Percentiles rank a stretch among this genome's conserved stretches.
Evolutionary conservation across 768 basidiomycete species (phyloP).

Genomic region (Podaxis sp.): DNA sequence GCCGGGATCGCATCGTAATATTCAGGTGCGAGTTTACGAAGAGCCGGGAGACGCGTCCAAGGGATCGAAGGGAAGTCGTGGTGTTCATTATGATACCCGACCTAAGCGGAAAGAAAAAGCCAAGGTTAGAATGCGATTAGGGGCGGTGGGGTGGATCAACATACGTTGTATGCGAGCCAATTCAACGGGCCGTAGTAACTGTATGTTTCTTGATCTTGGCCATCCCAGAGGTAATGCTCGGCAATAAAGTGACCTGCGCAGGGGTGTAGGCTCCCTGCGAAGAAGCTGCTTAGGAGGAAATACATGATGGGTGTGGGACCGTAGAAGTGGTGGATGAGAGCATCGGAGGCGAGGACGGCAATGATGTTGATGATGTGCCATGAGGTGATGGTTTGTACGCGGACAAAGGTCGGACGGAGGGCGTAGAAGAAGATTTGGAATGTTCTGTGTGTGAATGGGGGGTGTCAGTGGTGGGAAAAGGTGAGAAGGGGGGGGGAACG

Average conservation of each 20-base stretch:
- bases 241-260: conserved; percentile 98
- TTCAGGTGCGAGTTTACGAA: conserved; percentile 82
- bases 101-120: conserved; percentile 35
- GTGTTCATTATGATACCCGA: conserved; percentile 99
- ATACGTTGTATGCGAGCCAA: conserved; percentile 85
- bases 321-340: conserved; percentile 45
- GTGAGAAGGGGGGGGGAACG: conserved; percentile 30
- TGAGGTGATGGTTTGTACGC: conserved; percentile 69
- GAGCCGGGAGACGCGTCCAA: conserved; percentile 88
- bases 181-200: conserved; percentile 95
- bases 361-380: conserved; percentile 85
- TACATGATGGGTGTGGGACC: conserved; percentile 62
- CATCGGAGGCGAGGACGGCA: conserved; percentile 70
- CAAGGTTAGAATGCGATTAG: neutral
- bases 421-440: conserved; percentile 99
- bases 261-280: conserved; percentile 94
- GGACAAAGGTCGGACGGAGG: conserved; percentile 89
- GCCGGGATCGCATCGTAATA: conserved; percentile 86
- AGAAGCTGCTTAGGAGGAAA: conserved; percentile 86
- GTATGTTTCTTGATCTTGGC: conserved; percentile 90
- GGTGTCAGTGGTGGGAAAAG: neutral
- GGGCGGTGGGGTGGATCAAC: too few relatives aligned
- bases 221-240: conserved; percentile 94
- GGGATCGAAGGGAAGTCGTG: conserved; percentile 97
- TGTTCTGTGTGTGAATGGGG: conserved; percentile 45